phyloP scores from a whole-genome alignment of 495 filamentous ascomycete species.

The Hyphodiscus hymeniophilus region DNA sequence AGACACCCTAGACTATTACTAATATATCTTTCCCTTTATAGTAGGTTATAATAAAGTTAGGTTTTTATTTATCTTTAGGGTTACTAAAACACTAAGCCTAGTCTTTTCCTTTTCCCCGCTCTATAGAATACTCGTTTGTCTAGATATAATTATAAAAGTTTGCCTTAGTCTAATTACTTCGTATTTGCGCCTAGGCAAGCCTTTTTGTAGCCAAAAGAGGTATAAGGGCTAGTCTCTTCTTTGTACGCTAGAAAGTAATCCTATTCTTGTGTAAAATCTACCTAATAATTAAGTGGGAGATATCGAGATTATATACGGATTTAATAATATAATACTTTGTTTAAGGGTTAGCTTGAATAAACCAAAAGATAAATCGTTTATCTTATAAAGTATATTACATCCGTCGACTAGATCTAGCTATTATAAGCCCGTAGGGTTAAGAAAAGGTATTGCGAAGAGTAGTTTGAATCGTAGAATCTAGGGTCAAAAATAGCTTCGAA shows the following conservation, averaged over 20 bases:
- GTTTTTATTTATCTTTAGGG: slow-evolving; percentile 18
- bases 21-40: slow-evolving; percentile 17
- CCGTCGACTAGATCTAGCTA: slow-evolving; percentile 1
- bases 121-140: slow-evolving; percentile 13
- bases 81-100: slow-evolving; percentile 14
- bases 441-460: no score
- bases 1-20: slow-evolving; percentile 20
- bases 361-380: no score
- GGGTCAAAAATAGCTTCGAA: not conserved
- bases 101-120: slow-evolving; percentile 14
- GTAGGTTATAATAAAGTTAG: slow-evolving; percentile 17
- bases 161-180: slow-evolving; percentile 9
- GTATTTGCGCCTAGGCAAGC: slow-evolving; percentile 6
- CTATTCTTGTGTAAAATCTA: not conserved
- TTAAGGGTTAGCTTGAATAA: no score
- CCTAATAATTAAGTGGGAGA: not conserved
- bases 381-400: not conserved
- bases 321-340: no score
- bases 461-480: not conserved
- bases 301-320: no score
- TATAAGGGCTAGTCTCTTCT: slow-evolving; percentile 5
- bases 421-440: not conserved
- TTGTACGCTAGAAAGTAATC: no score
- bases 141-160: slow-evolving; percentile 14
- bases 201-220: slow-evolving; percentile 9